phyloP scores from a whole-genome alignment of 2,329 filamentous ascomycete species.

The Dendrostoma leiphaemia region DNA sequence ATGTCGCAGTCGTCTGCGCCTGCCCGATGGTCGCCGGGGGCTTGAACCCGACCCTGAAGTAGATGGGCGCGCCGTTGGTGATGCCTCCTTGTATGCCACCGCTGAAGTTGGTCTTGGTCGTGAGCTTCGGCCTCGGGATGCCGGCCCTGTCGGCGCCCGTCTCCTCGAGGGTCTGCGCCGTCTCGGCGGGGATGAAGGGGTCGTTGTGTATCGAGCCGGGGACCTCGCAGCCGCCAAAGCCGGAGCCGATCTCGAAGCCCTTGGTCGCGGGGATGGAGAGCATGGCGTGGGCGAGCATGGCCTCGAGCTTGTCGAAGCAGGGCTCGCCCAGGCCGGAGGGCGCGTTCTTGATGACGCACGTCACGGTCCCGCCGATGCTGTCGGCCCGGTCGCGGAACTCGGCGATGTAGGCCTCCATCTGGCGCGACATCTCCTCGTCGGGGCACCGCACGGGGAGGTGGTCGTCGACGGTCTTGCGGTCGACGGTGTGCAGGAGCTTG shows the following conservation, averaged over 20 bases:
- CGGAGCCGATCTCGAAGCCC: constrained; percentile 92
- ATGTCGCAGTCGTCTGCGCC: constrained; percentile 79
- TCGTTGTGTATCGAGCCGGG: constrained; percentile 93
- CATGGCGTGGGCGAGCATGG: constrained; percentile 88
- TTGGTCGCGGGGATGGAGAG: constrained; percentile 92
- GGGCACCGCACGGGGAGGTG: constrained; percentile 89
- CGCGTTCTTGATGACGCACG: constrained; percentile 84
- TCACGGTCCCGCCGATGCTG: constrained; percentile 92
- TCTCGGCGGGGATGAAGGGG: constrained; percentile 64
- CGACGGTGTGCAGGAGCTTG: constrained; percentile 67
- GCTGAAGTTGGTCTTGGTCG: constrained; percentile 91
- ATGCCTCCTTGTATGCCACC: constrained; percentile 96
- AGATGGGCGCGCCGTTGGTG: constrained; percentile 88
- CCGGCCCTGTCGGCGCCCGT: constrained; percentile 44
- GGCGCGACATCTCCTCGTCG: constrained; percentile 56
- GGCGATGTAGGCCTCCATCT: constrained; percentile 79
- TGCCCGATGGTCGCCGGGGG: constrained; percentile 90
- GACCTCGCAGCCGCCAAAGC: constrained; percentile 83
- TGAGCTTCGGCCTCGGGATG: constrained; percentile 59
- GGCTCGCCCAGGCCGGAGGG: constrained; percentile 89
- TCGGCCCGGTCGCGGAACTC: constrained; percentile 76
- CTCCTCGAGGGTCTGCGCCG: constrained; percentile 39
- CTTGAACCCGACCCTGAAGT: constrained; percentile 95
- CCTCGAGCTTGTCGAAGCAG: constrained; percentile 93
- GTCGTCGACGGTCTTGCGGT: constrained; percentile 74